A percentile compares a stretch with the other conserved stretches of the same genome.
phyloP scores from a whole-genome alignment of 345 rosid genomes.

The Eucalyptus coolabah region DNA sequence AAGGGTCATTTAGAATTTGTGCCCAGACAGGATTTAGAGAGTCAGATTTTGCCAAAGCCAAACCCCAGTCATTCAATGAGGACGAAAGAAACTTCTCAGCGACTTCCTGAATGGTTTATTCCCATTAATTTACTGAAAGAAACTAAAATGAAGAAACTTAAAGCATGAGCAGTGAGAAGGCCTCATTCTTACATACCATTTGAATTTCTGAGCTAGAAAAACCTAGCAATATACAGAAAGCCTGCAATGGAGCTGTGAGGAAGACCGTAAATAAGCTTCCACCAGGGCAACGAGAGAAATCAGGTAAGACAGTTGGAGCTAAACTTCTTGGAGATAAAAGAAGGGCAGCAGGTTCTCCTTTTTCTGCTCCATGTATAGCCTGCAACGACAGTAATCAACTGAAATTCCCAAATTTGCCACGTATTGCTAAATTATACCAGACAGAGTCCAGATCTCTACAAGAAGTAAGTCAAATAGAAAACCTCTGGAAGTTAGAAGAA shows the following conservation, averaged over 20 bases:
- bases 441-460: neutral
- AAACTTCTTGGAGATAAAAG: conserved; percentile 69
- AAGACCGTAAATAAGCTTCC: conserved; percentile 79
- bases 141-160: neutral
- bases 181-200: conserved; percentile 38
- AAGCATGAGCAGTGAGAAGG: neutral
- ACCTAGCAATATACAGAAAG: conserved; percentile 72
- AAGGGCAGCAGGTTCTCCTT: conserved; percentile 93
- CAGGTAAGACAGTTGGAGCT: conserved; percentile 27
- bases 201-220: conserved; percentile 59
- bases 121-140: neutral
- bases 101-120: conserved; percentile 30
- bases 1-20: conserved; percentile 78
- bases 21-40: conserved; percentile 85
- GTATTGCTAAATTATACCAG: neutral
- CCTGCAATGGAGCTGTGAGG: conserved; percentile 83
- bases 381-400: neutral
- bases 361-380: conserved; percentile 77
- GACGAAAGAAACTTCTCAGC: conserved; percentile 73
- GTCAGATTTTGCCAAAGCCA: conserved; percentile 52
- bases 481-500: neutral
- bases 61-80: conserved; percentile 73
- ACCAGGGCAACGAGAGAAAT: conserved; percentile 56
- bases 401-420: neutral
- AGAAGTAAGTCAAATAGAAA: neutral